Conservation (phyloP, 805 yeast genomes). For the Yamadazyma akitaensis region DNA sequence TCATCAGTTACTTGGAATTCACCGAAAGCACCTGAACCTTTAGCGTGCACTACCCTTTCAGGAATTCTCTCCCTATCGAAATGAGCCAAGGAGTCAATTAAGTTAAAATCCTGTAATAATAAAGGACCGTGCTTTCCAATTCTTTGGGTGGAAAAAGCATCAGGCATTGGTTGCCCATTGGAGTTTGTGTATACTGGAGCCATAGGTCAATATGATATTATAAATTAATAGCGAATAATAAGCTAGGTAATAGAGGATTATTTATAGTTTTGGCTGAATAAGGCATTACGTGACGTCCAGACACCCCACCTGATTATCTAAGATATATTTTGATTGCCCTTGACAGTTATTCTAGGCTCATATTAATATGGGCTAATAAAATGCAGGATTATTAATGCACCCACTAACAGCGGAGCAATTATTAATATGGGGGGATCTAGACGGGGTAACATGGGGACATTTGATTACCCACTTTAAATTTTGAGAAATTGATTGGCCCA, state of each 20-base stretch:
- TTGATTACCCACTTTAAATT: no score
- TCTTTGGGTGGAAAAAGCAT: slow-evolving; percentile 74
- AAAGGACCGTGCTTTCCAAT: slow-evolving; percentile 76
- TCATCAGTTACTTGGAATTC: slow-evolving; percentile 85
- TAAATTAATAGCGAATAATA: not conserved
- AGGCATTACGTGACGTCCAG: no score
- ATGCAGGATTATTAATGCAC: slow-evolving; percentile 4
- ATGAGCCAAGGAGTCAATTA: slow-evolving; percentile 80
- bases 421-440: slow-evolving; percentile 1
- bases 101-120: slow-evolving; percentile 74
- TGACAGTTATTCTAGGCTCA: slow-evolving; percentile 1
- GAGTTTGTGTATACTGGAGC: slow-evolving; percentile 68
- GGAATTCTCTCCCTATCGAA: slow-evolving; percentile 90
- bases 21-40: slow-evolving; percentile 91
- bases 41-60: slow-evolving; percentile 91
- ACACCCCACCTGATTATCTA: slow-evolving; percentile 2
- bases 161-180: slow-evolving; percentile 73
- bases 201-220: slow-evolving; percentile 19
- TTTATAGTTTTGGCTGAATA: not conserved
- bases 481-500: not conserved
- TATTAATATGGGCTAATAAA: not conserved
- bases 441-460: not conserved
- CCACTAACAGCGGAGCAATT: slow-evolving; percentile 8
- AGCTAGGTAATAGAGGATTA: not conserved
- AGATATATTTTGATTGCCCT: not conserved